phyloP scores from a whole-genome alignment of 2,329 filamentous ascomycete species.

The Kalmusia sp. region DNA sequence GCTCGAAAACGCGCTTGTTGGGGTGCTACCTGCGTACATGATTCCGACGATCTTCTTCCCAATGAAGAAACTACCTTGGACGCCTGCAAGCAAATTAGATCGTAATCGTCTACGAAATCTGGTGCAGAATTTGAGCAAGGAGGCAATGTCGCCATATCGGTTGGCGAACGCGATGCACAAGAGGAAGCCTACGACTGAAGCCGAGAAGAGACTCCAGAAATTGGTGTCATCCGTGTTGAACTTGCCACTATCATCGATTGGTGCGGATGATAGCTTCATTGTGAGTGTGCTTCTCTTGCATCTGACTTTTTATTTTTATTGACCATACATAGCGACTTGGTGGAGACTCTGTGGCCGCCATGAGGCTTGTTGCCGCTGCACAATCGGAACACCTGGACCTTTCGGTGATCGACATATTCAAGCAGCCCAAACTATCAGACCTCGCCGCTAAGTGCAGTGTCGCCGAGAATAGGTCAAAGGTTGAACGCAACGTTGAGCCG shows the following conservation, averaged over 20 bases:
- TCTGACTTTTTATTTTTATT: too few relatives aligned
- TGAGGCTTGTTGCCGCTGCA: constrained; percentile 38
- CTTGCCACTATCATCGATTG: constrained; percentile 30
- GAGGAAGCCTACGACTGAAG: constrained; percentile 30
- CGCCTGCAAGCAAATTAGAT: constrained; percentile 41
- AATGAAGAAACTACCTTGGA: constrained; percentile 40
- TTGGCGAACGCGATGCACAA: constrained; percentile 37
- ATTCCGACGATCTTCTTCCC: constrained; percentile 43
- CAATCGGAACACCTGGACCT: constrained; percentile 35
- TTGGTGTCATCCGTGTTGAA: constrained; percentile 38
- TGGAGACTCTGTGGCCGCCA: constrained; percentile 40
- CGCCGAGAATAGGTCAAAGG: constrained; percentile 1
- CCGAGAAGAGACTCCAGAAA: constrained; percentile 40
- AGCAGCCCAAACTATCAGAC: constrained; percentile 37
- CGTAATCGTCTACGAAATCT: constrained; percentile 36
- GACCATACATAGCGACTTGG: constrained; percentile 44
- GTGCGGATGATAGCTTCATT: constrained; percentile 43
- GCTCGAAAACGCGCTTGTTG: constrained; percentile 37
- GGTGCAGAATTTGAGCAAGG: constrained; percentile 36
- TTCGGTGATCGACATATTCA: constrained; percentile 41
- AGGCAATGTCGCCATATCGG: constrained; percentile 38
- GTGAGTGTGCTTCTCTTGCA: constrained; percentile 15
- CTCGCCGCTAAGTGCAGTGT: constrained; percentile 32
- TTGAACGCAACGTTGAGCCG: constrained; percentile 22
- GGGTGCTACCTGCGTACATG: constrained; percentile 42